These are phyloP conservation scores for Blastomyces parvus DNA, from an alignment of 2,329 filamentous ascomycete genomes.

Conservation along the genomic window DNA sequence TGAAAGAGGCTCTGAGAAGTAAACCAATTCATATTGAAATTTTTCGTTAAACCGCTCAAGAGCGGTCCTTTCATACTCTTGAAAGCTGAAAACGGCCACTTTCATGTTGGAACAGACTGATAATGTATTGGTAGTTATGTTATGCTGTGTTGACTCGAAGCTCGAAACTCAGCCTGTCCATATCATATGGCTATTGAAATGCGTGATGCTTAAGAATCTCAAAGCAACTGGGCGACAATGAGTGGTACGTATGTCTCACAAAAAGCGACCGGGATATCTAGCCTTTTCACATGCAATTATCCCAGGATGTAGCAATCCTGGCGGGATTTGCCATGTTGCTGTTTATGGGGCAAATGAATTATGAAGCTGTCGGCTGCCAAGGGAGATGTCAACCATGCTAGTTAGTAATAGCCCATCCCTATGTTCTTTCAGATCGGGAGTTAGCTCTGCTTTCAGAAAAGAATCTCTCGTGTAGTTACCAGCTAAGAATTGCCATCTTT, in stretches of 20 bases:
- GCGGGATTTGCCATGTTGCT: too few relatives aligned
- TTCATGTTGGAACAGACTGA: conserved; percentile 35
- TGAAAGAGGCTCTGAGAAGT: conserved; percentile 50
- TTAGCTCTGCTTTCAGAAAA: too few relatives aligned
- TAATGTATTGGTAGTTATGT: not conserved
- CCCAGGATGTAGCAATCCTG: not conserved
- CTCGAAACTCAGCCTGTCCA: not conserved
- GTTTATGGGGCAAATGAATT: too few relatives aligned
- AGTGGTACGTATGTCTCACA: not conserved
- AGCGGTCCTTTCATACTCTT: conserved; percentile 53
- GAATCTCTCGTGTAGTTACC: too few relatives aligned
- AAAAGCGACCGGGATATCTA: not conserved
- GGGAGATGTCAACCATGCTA: too few relatives aligned
- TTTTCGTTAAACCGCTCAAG: conserved; percentile 37
- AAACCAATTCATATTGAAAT: conserved; percentile 42
- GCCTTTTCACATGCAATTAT: not conserved
- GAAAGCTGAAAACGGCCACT: conserved; percentile 55
- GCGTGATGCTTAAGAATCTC: too few relatives aligned
- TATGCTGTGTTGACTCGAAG: not conserved
- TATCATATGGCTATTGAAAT: too few relatives aligned
- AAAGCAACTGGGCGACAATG: too few relatives aligned
- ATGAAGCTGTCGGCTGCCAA: too few relatives aligned
- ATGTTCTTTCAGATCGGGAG: too few relatives aligned
- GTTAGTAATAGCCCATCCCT: too few relatives aligned
- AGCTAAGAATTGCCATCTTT: too few relatives aligned